Evolutionary conservation across 2,329 filamentous ascomycete genomes (phyloP).

Genomic region (Alternaria gaisen): DNA sequence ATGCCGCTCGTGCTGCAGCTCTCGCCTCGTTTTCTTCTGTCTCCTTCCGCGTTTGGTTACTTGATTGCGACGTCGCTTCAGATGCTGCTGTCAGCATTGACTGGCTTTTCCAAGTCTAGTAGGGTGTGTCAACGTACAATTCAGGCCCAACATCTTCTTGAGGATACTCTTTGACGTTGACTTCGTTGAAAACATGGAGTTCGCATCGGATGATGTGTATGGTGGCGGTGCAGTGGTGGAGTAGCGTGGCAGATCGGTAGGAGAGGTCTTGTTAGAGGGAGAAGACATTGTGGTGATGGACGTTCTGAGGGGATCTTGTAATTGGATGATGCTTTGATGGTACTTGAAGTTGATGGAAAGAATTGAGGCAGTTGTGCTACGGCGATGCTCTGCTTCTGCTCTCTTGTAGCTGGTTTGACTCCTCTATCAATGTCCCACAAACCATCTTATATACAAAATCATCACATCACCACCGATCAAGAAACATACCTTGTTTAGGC

Average conservation of each 20-base stretch:
- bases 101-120: neutral
- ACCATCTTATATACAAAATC: slow-evolving; percentile 1
- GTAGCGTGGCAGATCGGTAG: slow-evolving; percentile 9
- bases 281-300: slow-evolving; percentile 12
- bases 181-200: slow-evolving; percentile 18
- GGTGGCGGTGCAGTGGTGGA: slow-evolving; percentile 14
- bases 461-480: slow-evolving; percentile 1
- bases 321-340: neutral
- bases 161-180: slow-evolving; percentile 29
- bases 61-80: neutral
- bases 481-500: neutral
- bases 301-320: neutral
- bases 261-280: neutral
- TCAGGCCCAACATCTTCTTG: slow-evolving; percentile 18
- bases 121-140: slow-evolving; percentile 13
- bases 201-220: slow-evolving; percentile 19
- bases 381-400: neutral
- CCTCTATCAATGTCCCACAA: neutral
- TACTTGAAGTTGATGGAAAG: neutral
- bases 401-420: neutral
- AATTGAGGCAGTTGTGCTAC: neutral
- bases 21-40: slow-evolving; percentile 11
- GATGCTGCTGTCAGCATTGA: neutral
- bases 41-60: slow-evolving; percentile 6
- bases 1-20: slow-evolving; percentile 22